Base-by-base conservation (phyloP, 2,329 filamentous ascomycete species). In the Phialemoniopsis sp. region DNA sequence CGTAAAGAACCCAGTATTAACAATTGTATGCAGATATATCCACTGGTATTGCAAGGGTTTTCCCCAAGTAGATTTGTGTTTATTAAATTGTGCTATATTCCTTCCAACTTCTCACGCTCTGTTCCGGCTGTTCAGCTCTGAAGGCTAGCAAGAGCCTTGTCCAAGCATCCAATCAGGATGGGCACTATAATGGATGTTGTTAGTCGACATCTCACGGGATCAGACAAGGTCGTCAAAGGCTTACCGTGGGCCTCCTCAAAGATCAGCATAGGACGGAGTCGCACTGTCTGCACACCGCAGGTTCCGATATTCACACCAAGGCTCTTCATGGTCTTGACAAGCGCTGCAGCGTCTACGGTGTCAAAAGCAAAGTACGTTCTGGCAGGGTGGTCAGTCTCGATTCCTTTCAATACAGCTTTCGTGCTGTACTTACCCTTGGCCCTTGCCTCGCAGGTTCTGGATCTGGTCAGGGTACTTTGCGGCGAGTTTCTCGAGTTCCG, bases 351-450 rank as follows among this genome's bases (percentile, higher is more conserved):
- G 48, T 81, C 68, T 44, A 80, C 81, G 37, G 77, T 84, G 54
- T 91, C 87, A 68, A 85, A 91, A 19, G 87, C 87, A 55, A 91
- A 84, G 64, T 88, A 91, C 4, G 85, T 89, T 41, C 57, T 58
- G 28, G 6, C 7, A 15, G 2, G 10, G 10, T 13, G 30, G n/a
- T 21, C 13, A n/a, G 29, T 18, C 2, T 7, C 7, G n/a, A 13
- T 15, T 13, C 17, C 19, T n/a, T n/a, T n/a, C n/a, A 10, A 26
- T 26, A 6, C 21, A 6, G 21, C 6, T 26, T 26, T 13, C 14
- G 5, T 29, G 6, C 34, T 17, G 13, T 5, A 44, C 52, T 45
- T 36, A 54, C 49, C 66, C 86, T 59, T 86, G 82, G 29, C 82
- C 81, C 68, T 89, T 83, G 29, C 87, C 87, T 53, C 87, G 76